These are phyloP conservation scores for Kurtzmaniella quercitrusa DNA, from an alignment of 1,139 yeast genomes.

Conservation along the genomic window DNA sequence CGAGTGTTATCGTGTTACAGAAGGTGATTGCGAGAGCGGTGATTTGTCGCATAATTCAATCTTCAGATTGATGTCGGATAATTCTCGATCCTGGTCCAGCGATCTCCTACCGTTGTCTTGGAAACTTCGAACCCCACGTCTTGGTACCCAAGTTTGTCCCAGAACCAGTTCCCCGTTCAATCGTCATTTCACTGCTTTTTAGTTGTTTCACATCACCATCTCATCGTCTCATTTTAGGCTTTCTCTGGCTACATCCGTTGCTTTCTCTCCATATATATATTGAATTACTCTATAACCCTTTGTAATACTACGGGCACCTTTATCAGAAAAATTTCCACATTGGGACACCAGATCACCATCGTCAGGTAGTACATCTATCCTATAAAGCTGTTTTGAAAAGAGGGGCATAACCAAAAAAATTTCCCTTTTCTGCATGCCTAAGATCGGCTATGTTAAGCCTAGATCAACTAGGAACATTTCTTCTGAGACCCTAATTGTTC, in stretches of 20 bases:
- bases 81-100: too few species aligned
- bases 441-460: conserved; percentile 14
- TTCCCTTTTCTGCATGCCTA: conserved; percentile 2
- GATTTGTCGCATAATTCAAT: too few species aligned
- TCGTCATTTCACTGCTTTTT: too few species aligned
- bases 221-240: not conserved
- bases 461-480: conserved; percentile 18
- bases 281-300: conserved; percentile 6
- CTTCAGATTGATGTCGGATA: too few species aligned
- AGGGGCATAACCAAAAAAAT: conserved; percentile 33
- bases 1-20: too few species aligned
- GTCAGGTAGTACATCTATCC: conserved; percentile 32
- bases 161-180: too few species aligned
- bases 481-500: conserved; percentile 15
- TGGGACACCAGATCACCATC: conserved; percentile 25
- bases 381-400: conserved; percentile 33
- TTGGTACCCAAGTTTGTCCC: too few species aligned
- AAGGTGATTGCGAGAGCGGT: too few species aligned
- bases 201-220: too few species aligned
- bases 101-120: too few species aligned
- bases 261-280: not conserved
- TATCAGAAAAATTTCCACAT: conserved; percentile 23
- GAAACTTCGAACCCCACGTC: too few species aligned
- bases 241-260: too few species aligned
- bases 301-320: conserved; percentile 31